Conservation (phyloP, 352 stramenopile genomes). For the Globisporangium abappressorium region DNA sequence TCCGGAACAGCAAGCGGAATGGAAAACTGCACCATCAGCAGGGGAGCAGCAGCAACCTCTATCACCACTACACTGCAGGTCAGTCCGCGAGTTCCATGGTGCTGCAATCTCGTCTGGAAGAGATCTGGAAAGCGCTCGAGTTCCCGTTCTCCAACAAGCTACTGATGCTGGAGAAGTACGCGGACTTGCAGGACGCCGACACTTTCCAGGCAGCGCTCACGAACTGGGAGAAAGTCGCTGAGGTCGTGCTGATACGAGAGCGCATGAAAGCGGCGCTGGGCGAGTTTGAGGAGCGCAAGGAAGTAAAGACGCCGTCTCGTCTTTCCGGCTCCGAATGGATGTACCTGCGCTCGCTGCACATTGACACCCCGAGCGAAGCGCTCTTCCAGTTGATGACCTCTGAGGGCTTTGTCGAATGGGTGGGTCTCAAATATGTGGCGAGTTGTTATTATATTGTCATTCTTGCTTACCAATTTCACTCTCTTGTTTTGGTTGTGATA, state of each 20-base stretch:
- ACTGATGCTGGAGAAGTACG: slow-evolving; percentile 63
- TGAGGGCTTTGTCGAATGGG: slow-evolving; percentile 37
- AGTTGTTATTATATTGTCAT: not conserved
- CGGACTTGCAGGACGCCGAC: slow-evolving; percentile 44
- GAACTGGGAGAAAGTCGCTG: slow-evolving; percentile 41
- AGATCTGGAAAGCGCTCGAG: slow-evolving; percentile 50
- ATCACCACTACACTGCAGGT: slow-evolving; percentile 17
- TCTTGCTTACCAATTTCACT: not conserved
- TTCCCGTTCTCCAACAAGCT: slow-evolving; percentile 64
- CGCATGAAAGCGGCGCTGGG: slow-evolving; percentile 39
- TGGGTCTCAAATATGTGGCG: slow-evolving; percentile 16
- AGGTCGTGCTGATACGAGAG: slow-evolving; percentile 46
- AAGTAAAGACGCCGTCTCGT: slow-evolving; percentile 25
- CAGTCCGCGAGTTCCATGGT: slow-evolving; percentile 37
- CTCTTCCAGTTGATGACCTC: slow-evolving; percentile 4
- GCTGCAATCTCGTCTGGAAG: slow-evolving; percentile 54
- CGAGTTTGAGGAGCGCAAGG: slow-evolving; percentile 33
- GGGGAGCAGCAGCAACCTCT: slow-evolving; percentile 22
- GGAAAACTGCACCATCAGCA: slow-evolving; percentile 19
- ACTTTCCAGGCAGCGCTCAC: slow-evolving; percentile 34
- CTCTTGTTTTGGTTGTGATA: slow-evolving; percentile 16
- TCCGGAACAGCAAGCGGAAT: slow-evolving; percentile 14
- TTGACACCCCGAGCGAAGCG: slow-evolving; percentile 26
- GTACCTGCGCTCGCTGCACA: slow-evolving; percentile 31
- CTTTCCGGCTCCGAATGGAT: slow-evolving; percentile 40